Conservation (phyloP, 371 early-diverging fungal genomes). For the Mortierella sp. region DNA sequence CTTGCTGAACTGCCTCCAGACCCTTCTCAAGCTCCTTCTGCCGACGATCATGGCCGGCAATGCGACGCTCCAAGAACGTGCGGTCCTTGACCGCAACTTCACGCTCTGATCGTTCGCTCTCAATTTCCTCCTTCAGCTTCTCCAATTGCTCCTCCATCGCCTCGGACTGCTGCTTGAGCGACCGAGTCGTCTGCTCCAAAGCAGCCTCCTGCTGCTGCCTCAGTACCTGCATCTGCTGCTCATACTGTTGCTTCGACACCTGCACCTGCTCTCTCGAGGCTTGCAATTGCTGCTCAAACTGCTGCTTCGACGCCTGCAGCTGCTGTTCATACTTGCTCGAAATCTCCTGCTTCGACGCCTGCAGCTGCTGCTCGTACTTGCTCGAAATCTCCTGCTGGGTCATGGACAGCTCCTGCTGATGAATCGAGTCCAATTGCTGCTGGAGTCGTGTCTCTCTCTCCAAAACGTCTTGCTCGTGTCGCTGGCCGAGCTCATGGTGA, state of each 20-base stretch:
- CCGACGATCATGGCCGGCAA: constrained; percentile 54
- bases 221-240: constrained; percentile 6
- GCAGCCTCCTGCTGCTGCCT: constrained; percentile 13
- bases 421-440: constrained; percentile 49
- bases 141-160: constrained; percentile 42
- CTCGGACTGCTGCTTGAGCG: constrained; percentile 13
- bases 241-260: constrained; percentile 8
- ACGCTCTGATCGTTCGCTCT: constrained; percentile 47
- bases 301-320: constrained; percentile 28
- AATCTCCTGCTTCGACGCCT: constrained; percentile 28
- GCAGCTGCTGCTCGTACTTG: constrained; percentile 40
- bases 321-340: constrained; percentile 37
- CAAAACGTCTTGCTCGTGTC: constrained; percentile 24
- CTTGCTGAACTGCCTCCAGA: constrained; percentile 36
- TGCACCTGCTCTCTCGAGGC: constrained; percentile 3
- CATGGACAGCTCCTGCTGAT: constrained; percentile 46
- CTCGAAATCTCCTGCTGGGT: constrained; percentile 24
- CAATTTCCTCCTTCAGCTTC: constrained; percentile 31
- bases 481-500: constrained; percentile 26
- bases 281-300: constrained; percentile 18
- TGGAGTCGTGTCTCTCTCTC: constrained; percentile 38
- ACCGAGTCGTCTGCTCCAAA: neutral
- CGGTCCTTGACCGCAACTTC: constrained; percentile 54
- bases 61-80: constrained; percentile 42
- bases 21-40: constrained; percentile 45